Evolutionary conservation across 345 rosid species (phyloP), one percentile per base, ranked within the genome.

Genomic region (Crucihimalaya himalaica): DNA sequence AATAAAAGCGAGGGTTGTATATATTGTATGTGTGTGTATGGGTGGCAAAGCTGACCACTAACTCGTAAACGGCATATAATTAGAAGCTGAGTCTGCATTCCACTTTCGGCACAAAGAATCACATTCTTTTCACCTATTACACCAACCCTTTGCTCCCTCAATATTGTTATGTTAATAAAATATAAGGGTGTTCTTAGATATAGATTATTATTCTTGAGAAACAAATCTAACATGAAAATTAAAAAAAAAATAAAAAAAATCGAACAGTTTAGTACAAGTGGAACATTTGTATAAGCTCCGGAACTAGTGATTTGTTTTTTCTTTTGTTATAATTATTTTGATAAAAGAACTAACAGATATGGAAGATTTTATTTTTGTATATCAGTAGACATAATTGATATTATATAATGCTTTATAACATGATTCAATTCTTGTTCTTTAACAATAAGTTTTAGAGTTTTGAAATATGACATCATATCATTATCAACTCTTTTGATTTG

Each of bases 41-140:
- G 11, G 64, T 64, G 39, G 31, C 71, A 45, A 73, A 54, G 71
- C 29, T 45, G 71, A 56, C 66, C 78, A 74, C 78, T 46, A 64
- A 51, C 52, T 71, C 5, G 53, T 62, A 10, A 63, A 35, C 32
- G 32, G 73, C 40, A 66, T 74, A 74, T 66, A 74, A 74, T 58
- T 47, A 48, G 45, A 74, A 74, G 73, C 73, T 74, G 78, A 74
- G 78, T 74, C 45, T 67, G 68, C 53, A 67, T 74, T 74, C 78
- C 78, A 74, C 73, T 74, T 66, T 48, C 68, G 53, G 53, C 37
- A 2, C 54, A 67, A 59, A 50, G 78, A 67, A 67, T 67, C 73
- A 67, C 68, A 67, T 67, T 74, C 73, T 59, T 74, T 57, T 59
- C 68, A 58, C 73, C 43, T 48, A 66, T 45, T 48, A 25, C 72